These are phyloP conservation scores for Cryptococcus sp. DNA, from an alignment of 1,284 basidiomycete genomes.

Conservation along the genomic window DNA sequence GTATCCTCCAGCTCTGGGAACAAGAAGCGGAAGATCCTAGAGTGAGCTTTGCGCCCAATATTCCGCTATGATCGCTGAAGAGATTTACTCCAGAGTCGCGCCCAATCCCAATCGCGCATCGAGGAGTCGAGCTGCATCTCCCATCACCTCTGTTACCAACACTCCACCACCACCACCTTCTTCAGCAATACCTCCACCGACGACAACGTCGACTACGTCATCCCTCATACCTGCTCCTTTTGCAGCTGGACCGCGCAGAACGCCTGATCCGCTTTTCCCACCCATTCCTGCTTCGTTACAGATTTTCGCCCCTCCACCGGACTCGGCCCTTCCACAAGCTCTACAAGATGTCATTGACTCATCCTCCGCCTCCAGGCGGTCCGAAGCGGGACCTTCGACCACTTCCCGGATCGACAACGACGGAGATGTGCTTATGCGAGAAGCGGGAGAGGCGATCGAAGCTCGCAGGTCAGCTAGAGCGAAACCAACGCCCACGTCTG, in stretches of 20 bases:
- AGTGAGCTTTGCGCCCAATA: slow-evolving; percentile 5
- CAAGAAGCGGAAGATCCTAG: slow-evolving; percentile 1
- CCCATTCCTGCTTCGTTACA: slow-evolving; percentile 10
- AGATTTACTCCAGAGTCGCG: slow-evolving; percentile 1
- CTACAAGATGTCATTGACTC: slow-evolving; percentile 11
- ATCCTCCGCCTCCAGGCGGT: not conserved
- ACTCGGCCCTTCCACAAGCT: slow-evolving; percentile 16
- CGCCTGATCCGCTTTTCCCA: too few species aligned
- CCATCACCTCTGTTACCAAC: not conserved
- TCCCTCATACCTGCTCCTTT: too few species aligned
- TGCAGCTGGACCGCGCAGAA: too few species aligned
- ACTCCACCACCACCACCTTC: not conserved
- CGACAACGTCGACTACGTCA: too few species aligned
- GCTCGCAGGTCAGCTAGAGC: slow-evolving; percentile 17
- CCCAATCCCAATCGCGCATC: slow-evolving; percentile 4
- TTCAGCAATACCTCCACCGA: not conserved
- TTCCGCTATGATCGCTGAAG: too few species aligned
- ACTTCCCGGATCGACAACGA: slow-evolving; percentile 1
- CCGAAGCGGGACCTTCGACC: not conserved
- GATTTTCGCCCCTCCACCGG: slow-evolving; percentile 27
- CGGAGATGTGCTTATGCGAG: slow-evolving; percentile 21
- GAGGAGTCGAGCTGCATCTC: slow-evolving; percentile 1
- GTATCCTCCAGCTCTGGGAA: not conserved
- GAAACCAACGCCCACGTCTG: slow-evolving; percentile 5
- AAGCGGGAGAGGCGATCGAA: slow-evolving; percentile 25